Evolutionary conservation across 371 early-diverging fungal genomes (phyloP).

Genomic region (Haplosporangium sp.): DNA sequence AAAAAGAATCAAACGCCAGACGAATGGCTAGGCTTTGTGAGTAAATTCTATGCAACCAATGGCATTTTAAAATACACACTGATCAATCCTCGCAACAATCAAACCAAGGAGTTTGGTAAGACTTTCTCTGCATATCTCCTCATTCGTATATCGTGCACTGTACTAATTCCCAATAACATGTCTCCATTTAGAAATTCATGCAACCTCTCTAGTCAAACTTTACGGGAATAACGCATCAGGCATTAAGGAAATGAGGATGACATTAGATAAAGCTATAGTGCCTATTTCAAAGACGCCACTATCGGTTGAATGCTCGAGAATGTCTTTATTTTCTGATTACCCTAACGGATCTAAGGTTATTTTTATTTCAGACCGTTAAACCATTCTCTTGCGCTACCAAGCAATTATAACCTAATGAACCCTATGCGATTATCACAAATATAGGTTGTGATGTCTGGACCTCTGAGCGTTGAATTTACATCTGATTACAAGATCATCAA

Average conservation of each 20-base stretch:
- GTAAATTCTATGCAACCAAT: constrained; percentile 15
- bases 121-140: background rate
- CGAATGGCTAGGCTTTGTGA: constrained; percentile 27
- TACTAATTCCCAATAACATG: too few relatives aligned
- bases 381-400: background rate
- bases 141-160: background rate
- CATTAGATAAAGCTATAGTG: constrained; percentile 17
- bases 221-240: constrained; percentile 21
- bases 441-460: constrained; percentile 31
- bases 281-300: constrained; percentile 8
- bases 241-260: constrained; percentile 26
- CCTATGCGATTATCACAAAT: background rate
- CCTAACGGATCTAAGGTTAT: constrained; percentile 30
- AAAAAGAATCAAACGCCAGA: constrained; percentile 20
- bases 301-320: constrained; percentile 22
- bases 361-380: too few relatives aligned
- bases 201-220: constrained; percentile 13
- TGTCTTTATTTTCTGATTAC: constrained; percentile 34
- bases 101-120: constrained; percentile 35
- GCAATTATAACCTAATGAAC: background rate
- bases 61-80: constrained; percentile 28
- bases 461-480: constrained; percentile 24
- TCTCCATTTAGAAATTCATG: constrained; percentile 16
- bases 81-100: constrained; percentile 16
- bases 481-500: constrained; percentile 20